Conservation (phyloP, 169 alveolate species). For the Cryptosporidium xiaoi region DNA sequence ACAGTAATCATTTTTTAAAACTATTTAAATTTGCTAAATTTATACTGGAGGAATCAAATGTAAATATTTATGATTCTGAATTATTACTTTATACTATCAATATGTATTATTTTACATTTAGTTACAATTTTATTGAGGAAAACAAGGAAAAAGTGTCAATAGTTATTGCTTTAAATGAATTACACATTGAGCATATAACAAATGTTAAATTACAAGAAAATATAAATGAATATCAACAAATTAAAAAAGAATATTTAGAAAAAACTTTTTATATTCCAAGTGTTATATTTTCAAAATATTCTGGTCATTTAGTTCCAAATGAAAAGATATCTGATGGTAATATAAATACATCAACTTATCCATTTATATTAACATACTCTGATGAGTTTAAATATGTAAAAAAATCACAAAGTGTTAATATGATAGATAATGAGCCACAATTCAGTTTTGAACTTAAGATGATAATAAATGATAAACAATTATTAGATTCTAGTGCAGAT, state of each 20-base stretch:
- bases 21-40: not conserved
- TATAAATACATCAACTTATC: not conserved
- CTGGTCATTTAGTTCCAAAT: conserved; percentile 63
- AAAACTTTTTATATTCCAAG: conserved; percentile 21
- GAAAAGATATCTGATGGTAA: not conserved
- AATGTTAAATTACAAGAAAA: conserved; percentile 2
- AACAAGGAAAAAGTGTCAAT: not conserved
- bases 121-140: not conserved
- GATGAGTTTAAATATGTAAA: not conserved
- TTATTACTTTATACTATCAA: conserved; percentile 1
- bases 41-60: not conserved
- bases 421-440: conserved; percentile 9
- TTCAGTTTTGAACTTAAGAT: conserved; percentile 17
- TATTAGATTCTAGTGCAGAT: not conserved
- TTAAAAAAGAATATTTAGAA: conserved; percentile 18
- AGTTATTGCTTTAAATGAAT: conserved; percentile 1
- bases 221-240: conserved; percentile 21
- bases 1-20: not conserved
- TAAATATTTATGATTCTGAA: conserved; percentile 33
- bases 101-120: not conserved
- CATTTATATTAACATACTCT: conserved; percentile 9
- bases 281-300: conserved; percentile 40
- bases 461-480: conserved; percentile 3
- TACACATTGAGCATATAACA: conserved; percentile 9
- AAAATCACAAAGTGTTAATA: not conserved